Conservation (phyloP, 257 asterid species). For the Datura wrightii region DNA sequence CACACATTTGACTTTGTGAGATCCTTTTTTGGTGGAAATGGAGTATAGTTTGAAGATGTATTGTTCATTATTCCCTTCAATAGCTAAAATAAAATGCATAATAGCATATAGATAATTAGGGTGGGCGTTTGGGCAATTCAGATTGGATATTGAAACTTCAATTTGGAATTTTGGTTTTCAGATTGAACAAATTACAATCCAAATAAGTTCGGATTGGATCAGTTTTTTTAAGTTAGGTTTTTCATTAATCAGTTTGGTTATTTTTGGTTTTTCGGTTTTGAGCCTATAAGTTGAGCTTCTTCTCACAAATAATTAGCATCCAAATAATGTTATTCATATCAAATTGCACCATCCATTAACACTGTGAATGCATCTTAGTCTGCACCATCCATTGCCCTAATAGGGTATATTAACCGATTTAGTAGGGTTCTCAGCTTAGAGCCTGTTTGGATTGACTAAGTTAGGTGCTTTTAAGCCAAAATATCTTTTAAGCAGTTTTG, state of each 20-base stretch:
- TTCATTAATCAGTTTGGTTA: not conserved
- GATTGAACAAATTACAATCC: not conserved
- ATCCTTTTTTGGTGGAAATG: not conserved
- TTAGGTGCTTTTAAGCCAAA: too few species aligned
- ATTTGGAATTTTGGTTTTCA: not conserved
- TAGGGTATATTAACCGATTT: not conserved
- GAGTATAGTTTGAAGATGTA: not conserved
- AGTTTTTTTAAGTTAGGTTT: not conserved
- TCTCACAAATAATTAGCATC: not conserved
- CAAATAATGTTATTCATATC: conserved; percentile 12
- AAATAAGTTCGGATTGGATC: conserved; percentile 15
- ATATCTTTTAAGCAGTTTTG: too few species aligned
- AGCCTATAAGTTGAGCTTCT: conserved; percentile 8
- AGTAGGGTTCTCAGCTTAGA: not conserved
- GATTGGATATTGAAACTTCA: not conserved
- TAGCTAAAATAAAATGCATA: conserved; percentile 1
- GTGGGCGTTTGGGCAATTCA: not conserved
- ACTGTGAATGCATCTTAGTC: not conserved
- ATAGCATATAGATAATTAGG: conserved; percentile 26
- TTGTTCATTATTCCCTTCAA: not conserved
- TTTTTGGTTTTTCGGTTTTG: not conserved
- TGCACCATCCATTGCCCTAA: not conserved
- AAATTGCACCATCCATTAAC: not conserved
- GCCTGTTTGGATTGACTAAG: too few species aligned
- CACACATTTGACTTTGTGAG: not conserved